Evolutionary conservation across 495 filamentous ascomycete genomes (phyloP).

Genomic region (Aspergillus hancockii): DNA sequence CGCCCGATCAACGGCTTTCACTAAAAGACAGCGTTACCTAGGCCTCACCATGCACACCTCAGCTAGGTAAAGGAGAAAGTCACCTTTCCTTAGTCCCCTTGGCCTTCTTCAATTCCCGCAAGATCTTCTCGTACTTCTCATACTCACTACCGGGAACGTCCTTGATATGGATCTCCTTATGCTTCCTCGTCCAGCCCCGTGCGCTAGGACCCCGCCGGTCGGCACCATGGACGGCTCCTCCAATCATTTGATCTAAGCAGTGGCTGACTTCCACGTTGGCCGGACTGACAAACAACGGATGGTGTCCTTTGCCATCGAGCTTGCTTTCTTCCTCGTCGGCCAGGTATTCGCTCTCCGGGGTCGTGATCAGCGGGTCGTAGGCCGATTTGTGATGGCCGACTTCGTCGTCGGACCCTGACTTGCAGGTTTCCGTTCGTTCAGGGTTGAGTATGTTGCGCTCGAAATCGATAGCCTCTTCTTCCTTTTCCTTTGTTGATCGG

Average conservation of each 20-base stretch:
- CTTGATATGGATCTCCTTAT: conserved; percentile 18
- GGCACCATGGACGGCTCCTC: conserved; percentile 13
- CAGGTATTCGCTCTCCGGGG: conserved; percentile 24
- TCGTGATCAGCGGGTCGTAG: conserved; percentile 29
- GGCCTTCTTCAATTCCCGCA: conserved; percentile 13
- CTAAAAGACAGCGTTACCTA: neutral
- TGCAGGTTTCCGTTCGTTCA: conserved; percentile 27
- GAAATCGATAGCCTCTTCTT: conserved; percentile 12
- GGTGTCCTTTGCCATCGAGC: conserved; percentile 21
- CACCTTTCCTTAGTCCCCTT: neutral
- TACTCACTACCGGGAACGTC: conserved; percentile 22
- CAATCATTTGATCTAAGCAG: conserved; percentile 21
- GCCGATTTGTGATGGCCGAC: conserved; percentile 31
- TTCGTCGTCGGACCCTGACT: conserved; percentile 34
- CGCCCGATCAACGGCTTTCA: neutral
- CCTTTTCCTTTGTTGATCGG: neutral
- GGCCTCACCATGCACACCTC: neutral
- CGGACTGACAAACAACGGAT: conserved; percentile 32
- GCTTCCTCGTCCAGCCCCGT: conserved; percentile 30
- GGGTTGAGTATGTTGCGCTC: conserved; percentile 30
- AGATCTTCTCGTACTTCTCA: conserved; percentile 27
- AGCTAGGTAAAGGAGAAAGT: neutral
- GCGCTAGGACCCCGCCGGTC: conserved; percentile 21
- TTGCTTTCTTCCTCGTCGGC: conserved; percentile 29
- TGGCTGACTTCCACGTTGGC: conserved; percentile 29